phyloP scores from a whole-genome alignment of 805 yeast species.

The Saccharomyces paradoxus region DNA sequence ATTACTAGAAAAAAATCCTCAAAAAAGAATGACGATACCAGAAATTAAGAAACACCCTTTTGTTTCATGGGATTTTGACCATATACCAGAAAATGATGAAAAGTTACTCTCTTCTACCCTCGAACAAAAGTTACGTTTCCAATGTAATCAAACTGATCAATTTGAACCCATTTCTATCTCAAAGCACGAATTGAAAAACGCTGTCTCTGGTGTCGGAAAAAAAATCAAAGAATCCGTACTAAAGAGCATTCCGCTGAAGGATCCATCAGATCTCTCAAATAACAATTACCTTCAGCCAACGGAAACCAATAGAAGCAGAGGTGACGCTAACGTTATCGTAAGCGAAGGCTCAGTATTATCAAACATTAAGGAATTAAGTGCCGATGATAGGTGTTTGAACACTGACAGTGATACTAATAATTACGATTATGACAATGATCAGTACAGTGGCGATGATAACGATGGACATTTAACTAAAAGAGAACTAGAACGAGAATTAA shows the following conservation, averaged over 20 bases:
- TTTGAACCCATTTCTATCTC: slow-evolving; percentile 48
- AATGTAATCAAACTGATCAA: slow-evolving; percentile 22
- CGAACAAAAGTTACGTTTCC: slow-evolving; percentile 18
- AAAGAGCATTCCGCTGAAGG: slow-evolving; percentile 7
- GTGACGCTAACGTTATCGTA: slow-evolving; percentile 15
- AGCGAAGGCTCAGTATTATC: slow-evolving; percentile 20
- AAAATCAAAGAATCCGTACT: slow-evolving; percentile 38
- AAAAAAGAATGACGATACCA: slow-evolving; percentile 54
- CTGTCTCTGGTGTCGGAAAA: slow-evolving; percentile 75
- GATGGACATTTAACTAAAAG: slow-evolving; percentile 9
- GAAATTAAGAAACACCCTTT: slow-evolving; percentile 78
- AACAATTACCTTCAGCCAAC: background rate
- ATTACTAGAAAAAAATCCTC: slow-evolving; percentile 64
- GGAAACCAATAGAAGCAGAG: background rate
- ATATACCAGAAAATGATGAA: slow-evolving; percentile 7
- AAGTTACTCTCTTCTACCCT: slow-evolving; percentile 8
- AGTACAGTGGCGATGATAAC: background rate
- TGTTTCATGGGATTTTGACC: slow-evolving; percentile 35
- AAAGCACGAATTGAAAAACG: slow-evolving; percentile 62
- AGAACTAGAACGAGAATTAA: slow-evolving; percentile 19
- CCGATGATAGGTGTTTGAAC: background rate
- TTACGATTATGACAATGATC: slow-evolving; percentile 3
- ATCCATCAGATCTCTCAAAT: background rate
- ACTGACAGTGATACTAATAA: slow-evolving; percentile 4
- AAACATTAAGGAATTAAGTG: slow-evolving; percentile 4